phyloP scores from a whole-genome alignment of 148 eudicot genomes.

The Pharnaceum exiguum region DNA sequence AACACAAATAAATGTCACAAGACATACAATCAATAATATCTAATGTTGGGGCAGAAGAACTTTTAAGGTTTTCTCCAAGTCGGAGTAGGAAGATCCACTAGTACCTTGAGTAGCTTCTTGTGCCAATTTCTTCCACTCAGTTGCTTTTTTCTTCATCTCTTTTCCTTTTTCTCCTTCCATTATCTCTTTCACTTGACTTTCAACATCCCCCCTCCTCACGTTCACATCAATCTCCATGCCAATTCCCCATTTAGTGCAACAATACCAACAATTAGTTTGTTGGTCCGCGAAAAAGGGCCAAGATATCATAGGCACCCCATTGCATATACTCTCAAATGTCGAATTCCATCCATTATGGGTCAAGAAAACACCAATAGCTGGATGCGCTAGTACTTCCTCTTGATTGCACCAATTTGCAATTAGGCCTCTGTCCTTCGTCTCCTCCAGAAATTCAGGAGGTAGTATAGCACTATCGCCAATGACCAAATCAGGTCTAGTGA shows the following conservation, averaged over 20 bases:
- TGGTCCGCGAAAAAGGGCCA: constrained; percentile 38
- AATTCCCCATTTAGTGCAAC: constrained; percentile 23
- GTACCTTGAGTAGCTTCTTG: background rate
- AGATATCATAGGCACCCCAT: constrained; percentile 29
- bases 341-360: constrained; percentile 37
- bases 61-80: constrained; percentile 20
- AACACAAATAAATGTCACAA: no score
- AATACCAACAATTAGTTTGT: constrained; percentile 28
- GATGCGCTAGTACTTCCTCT: constrained; percentile 28
- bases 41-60: no score
- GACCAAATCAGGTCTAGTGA: constrained; percentile 28
- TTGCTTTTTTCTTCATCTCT: constrained; percentile 26
- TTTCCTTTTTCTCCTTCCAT: constrained; percentile 23
- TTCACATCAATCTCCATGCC: constrained; percentile 25
- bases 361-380: constrained; percentile 26
- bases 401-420: constrained; percentile 30
- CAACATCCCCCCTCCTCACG: constrained; percentile 30
- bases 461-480: constrained; percentile 18
- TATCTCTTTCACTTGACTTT: constrained; percentile 17
- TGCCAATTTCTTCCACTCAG: constrained; percentile 19
- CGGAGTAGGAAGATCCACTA: constrained; percentile 3
- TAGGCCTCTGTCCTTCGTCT: no score
- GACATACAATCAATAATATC: no score
- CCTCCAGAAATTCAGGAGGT: constrained; percentile 18
- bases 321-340: no score